Percentiles rank a stretch among this genome's conserved stretches.
These are phyloP conservation scores for Aphanomyces cochlioides DNA, from an alignment of 352 stramenopile genomes.

Conservation along the genomic window DNA sequence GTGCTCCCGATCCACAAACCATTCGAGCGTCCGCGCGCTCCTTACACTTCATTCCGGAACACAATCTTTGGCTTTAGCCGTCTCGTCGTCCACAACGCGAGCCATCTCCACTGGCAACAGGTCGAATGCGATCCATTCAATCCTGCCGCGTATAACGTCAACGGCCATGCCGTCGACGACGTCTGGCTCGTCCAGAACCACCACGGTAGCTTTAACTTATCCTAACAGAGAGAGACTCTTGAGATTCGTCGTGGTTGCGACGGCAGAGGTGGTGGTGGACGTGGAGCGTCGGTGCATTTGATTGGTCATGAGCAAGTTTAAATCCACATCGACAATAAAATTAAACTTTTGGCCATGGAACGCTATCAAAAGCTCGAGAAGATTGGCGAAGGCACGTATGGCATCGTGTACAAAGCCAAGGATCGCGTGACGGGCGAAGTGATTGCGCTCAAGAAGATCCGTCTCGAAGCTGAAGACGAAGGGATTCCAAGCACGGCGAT, in stretches of 20 bases:
- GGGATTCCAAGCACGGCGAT: conserved; percentile 98
- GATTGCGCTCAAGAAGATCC: conserved; percentile 99
- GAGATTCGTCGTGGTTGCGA: no score
- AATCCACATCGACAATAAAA: neutral
- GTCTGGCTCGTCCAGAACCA: conserved; percentile 87
- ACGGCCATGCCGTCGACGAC: conserved; percentile 82
- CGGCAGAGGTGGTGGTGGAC: no score
- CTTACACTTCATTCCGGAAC: conserved; percentile 84
- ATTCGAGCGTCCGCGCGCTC: conserved; percentile 55
- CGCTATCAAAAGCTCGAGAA: conserved; percentile 96
- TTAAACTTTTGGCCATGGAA: conserved; percentile 50
- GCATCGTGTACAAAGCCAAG: conserved; percentile 99
- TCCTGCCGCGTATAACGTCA: conserved; percentile 59
- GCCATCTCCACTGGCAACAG: conserved; percentile 87
- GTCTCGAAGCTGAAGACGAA: conserved; percentile 97
- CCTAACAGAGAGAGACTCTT: neutral
- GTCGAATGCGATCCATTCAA: conserved; percentile 79
- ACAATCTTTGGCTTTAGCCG: conserved; percentile 84
- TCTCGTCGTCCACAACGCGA: conserved; percentile 79
- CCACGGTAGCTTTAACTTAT: conserved; percentile 77
- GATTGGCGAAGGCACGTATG: conserved; percentile 98
- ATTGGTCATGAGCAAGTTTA: conserved; percentile 5
- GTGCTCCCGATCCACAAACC: conserved; percentile 72
- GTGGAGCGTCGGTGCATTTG: conserved; percentile 1
- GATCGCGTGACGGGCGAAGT: conserved; percentile 95